Base-by-base conservation (phyloP, 2,329 filamentous ascomycete species). In the Pseudogymnoascus sp. region DNA sequence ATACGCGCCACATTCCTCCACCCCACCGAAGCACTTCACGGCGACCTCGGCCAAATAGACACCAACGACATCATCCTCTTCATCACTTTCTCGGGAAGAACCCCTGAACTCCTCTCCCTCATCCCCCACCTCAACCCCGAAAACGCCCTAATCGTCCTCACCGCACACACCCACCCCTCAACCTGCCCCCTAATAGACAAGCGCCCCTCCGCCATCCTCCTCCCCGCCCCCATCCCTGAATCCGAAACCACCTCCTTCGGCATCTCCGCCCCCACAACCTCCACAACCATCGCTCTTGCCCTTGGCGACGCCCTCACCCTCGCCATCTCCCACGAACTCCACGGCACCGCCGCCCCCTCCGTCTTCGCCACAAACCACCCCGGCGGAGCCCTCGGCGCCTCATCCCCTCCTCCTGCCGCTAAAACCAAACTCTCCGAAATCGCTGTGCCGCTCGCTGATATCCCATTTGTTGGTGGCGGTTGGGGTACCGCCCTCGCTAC, bases 41-140 rank as follows among this genome's bases (percentile, higher is more conserved):
- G 93, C 18, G 93, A 97, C 75, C 78, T 97, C 60, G 93, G 93
- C 31, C 86, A 93, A 70, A 82, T 97, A 61, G 82, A 86, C 60
- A 73, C 86, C 71, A 79, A 87, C 69, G 93, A 97, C 73, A 88
- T 87, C 0, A 78, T 97, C 39, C 79, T 97, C 65, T 87, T 97
- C 73, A 91, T 97, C 71, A 95, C 91, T 12, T 97, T 91, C 75
- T 96, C 91, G 2, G 93, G 93, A 64, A 89, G 88, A 74, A 97
- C 93, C 0, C 83, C 88, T 3, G 93, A 97, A 76, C 82, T 97
- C 7, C 77, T 96, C 60, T 78, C 84, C 10, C 81, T 97, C 21
- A 79, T 96, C 14, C 87, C 89, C 14, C 90, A 97, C 75, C 79
- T 97, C 31, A 85, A 90, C 45, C 71, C 78, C 5, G 76, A 80